Conservation (phyloP, 345 rosid species). For the Bruguiera parviflora region DNA sequence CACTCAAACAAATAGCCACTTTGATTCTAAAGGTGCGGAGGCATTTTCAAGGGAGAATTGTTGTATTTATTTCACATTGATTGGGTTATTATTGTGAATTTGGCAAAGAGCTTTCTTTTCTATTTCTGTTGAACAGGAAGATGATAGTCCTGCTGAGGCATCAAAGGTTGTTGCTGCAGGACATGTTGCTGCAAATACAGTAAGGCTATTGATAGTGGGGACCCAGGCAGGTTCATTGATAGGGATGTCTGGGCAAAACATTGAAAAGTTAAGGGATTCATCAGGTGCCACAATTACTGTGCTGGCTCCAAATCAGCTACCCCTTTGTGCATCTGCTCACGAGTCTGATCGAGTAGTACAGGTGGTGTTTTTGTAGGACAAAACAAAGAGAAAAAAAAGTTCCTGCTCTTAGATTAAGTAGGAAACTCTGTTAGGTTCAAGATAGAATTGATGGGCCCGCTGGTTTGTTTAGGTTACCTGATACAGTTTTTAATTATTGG, state of each 20-base stretch:
- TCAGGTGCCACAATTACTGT: slow-evolving; percentile 56
- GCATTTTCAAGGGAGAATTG: background rate
- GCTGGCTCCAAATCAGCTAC: slow-evolving; percentile 62
- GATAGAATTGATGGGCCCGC: no score
- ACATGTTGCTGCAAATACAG: slow-evolving; percentile 58
- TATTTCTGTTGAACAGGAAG: slow-evolving; percentile 41
- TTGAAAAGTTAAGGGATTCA: slow-evolving; percentile 56
- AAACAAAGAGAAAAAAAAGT: no score
- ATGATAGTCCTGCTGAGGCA: slow-evolving; percentile 35
- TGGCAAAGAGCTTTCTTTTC: background rate
- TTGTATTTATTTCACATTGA: background rate
- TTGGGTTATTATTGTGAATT: background rate
- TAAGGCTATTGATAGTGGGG: slow-evolving; percentile 60
- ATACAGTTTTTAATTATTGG: background rate
- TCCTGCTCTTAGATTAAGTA: background rate
- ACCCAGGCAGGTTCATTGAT: slow-evolving; percentile 62
- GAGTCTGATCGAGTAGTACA: slow-evolving; percentile 71
- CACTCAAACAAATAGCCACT: slow-evolving; percentile 50
- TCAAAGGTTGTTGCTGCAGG: slow-evolving; percentile 32
- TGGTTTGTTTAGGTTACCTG: background rate
- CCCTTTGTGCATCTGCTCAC: slow-evolving; percentile 61
- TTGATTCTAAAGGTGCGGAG: slow-evolving; percentile 45
- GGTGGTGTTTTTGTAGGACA: slow-evolving; percentile 20
- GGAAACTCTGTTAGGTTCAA: no score
- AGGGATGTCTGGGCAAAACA: slow-evolving; percentile 60